Percentiles rank a stretch among this genome's conserved stretches.
phyloP scores from a whole-genome alignment of 352 stramenopile species.

The Pythium dissotocum region DNA sequence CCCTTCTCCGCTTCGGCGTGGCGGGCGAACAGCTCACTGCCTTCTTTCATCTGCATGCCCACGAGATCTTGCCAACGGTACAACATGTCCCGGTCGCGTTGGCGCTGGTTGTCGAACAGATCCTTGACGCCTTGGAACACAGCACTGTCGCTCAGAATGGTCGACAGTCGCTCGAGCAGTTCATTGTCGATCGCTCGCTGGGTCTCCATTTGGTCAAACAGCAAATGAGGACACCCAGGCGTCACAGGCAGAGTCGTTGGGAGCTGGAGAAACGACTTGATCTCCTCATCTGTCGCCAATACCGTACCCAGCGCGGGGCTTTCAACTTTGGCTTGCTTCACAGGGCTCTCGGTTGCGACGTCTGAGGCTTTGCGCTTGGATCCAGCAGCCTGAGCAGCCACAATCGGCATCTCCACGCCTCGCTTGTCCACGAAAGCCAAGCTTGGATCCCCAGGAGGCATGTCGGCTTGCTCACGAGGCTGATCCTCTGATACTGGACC shows the following conservation, averaged over 20 bases:
- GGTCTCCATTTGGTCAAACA: constrained; percentile 59
- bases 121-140: constrained; percentile 73
- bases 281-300: neutral
- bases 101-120: constrained; percentile 56
- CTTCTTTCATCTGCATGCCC: constrained; percentile 83
- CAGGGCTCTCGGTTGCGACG: neutral
- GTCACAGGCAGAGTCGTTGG: constrained; percentile 59
- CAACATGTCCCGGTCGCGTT: constrained; percentile 66
- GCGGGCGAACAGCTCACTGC: constrained; percentile 61
- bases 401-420: neutral
- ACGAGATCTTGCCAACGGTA: constrained; percentile 82
- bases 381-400: constrained; percentile 19
- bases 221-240: constrained; percentile 52
- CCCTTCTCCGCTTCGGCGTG: constrained; percentile 53
- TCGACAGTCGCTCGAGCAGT: constrained; percentile 58
- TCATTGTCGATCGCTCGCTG: constrained; percentile 40
- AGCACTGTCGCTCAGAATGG: constrained; percentile 58
- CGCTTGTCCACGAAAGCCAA: constrained; percentile 70
- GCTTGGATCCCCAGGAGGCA: constrained; percentile 36
- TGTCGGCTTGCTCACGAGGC: neutral
- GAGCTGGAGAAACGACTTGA: constrained; percentile 52
- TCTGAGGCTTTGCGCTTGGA: constrained; percentile 16
- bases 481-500: neutral
- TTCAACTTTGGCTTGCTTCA: constrained; percentile 21
- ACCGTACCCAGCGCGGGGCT: neutral